Base-by-base conservation (phyloP, 345 rosid species). In the Alliaria petiolata region DNA sequence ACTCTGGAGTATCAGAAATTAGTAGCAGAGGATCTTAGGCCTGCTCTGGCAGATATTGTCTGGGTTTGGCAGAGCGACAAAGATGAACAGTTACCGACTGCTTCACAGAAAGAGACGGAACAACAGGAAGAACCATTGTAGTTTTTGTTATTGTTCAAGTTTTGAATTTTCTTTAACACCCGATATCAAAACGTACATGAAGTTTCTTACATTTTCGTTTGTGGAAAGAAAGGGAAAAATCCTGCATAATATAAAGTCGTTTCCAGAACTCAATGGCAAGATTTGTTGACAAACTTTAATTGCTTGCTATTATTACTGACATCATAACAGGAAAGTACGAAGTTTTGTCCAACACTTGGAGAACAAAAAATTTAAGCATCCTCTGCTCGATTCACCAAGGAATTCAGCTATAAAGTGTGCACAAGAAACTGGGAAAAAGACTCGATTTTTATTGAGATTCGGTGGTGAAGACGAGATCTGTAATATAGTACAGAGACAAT, bases 11-110 rank as follows among this genome's bases (percentile, higher is more conserved):
- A 84, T 80, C 82, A 84, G 80, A 82, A 85, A 81, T 58, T 84
- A 42, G 36, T 91, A 65, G 80, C 72, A 62, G 89, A 89, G 61
- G 83, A 78, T 57, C 80, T 89, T 40, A 78, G 85, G 39, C 97
- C 95, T 45, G 91, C 89, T 64, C 83, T 91, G 12, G 63, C 74
- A 43, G 97, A 91, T 45, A 81, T 91, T 60, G 91, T 89, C 30
- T 91, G 93, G 95, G 91, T 86, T 65, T 89, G 95, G 95, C 91
- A 89, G 75, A 89, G 83, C 14, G 88, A 91, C n/a, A 80, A 76
- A 71, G 83, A 78, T 19, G 80, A 76, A 15, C 78, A 55, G 40
- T 38, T 34, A 43, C 78, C 26, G 54, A 72, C 74, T 53, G 65
- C 16, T 20, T 50, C 69, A 35, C 59, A 67, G 43, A 78, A 53